Evolutionary conservation across 2,329 filamentous ascomycete genomes (phyloP).

Genomic region (Fonsecaea nubica): DNA sequence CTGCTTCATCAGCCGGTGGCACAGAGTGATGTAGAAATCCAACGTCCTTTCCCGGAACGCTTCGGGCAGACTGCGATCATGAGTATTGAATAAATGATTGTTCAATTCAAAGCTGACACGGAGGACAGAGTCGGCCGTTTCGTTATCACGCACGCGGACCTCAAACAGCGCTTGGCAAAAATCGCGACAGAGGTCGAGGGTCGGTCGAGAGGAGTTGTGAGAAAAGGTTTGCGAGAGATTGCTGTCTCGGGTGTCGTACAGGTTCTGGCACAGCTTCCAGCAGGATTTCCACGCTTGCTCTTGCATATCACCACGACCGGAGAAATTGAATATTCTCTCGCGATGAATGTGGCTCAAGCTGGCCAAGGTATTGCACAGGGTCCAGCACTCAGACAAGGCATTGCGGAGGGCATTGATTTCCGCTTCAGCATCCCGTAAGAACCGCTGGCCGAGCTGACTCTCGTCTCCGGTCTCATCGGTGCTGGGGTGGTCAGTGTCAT

Average conservation of each 20-base stretch:
- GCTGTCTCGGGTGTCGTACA: slow-evolving; percentile 82
- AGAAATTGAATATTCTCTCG: slow-evolving; percentile 76
- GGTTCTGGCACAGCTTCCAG: slow-evolving; percentile 87
- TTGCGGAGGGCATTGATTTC: slow-evolving; percentile 71
- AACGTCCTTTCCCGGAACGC: slow-evolving; percentile 86
- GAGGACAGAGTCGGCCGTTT: slow-evolving; percentile 81
- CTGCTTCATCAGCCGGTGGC: slow-evolving; percentile 96
- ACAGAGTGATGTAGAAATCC: slow-evolving; percentile 93
- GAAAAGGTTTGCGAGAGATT: slow-evolving; percentile 64
- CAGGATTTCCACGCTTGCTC: slow-evolving; percentile 92
- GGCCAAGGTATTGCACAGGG: slow-evolving; percentile 86
- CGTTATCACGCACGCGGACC: slow-evolving; percentile 76
- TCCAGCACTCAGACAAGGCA: slow-evolving; percentile 89
- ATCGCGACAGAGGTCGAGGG: slow-evolving; percentile 84
- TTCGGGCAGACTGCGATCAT: slow-evolving; percentile 82
- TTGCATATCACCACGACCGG: slow-evolving; percentile 76
- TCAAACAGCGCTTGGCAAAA: slow-evolving; percentile 94
- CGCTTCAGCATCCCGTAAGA: slow-evolving; percentile 59
- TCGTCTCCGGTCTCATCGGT: slow-evolving; percentile 38
- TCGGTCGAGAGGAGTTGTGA: slow-evolving; percentile 63
- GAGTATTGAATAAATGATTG: slow-evolving; percentile 92
- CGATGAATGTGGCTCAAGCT: slow-evolving; percentile 84
- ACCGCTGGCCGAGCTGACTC: slow-evolving; percentile 39
- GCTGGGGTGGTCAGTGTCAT: slow-evolving; percentile 40
- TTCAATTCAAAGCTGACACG: slow-evolving; percentile 94